Conservation (phyloP, 768 basidiomycete species). For the Tylopilus subfusipes region DNA sequence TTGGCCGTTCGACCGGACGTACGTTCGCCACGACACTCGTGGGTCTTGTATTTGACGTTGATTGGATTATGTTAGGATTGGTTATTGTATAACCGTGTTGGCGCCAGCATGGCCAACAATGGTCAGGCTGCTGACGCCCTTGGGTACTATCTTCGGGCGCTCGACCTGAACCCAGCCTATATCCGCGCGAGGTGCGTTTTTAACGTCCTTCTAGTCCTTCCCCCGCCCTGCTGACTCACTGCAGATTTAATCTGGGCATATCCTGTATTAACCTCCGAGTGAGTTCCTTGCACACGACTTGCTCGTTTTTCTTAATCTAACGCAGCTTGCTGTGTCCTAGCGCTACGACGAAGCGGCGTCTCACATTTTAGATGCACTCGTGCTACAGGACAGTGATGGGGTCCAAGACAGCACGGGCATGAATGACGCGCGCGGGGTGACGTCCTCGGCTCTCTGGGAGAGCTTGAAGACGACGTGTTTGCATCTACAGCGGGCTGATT, state of each 20-base stretch:
- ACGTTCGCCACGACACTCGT: conserved; percentile 13
- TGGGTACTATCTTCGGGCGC: conserved; percentile 79
- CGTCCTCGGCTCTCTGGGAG: conserved; percentile 81
- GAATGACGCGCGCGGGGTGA: conserved; percentile 64
- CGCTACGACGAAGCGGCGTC: conserved; percentile 84
- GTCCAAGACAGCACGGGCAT: conserved; percentile 42
- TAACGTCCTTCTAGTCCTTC: neutral
- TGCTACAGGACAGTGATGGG: conserved; percentile 84
- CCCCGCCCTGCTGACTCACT: neutral
- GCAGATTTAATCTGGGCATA: conserved; percentile 92
- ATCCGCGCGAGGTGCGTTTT: conserved; percentile 73
- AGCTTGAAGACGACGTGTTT: conserved; percentile 79
- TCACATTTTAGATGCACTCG: conserved; percentile 84
- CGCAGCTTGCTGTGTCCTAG: conserved; percentile 34
- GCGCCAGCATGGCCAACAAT: conserved; percentile 91
- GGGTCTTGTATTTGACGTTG: neutral
- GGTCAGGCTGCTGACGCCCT: conserved; percentile 78
- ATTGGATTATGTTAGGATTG: conserved; percentile 59
- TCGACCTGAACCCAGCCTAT: conserved; percentile 85
- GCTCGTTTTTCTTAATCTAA: neutral
- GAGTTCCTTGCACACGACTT: conserved; percentile 19
- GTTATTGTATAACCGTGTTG: conserved; percentile 89
- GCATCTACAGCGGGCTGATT: conserved; percentile 74
- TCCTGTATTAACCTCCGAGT: conserved; percentile 86
- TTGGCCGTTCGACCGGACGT: conserved; percentile 86